phyloP scores from a whole-genome alignment of 2,329 filamentous ascomycete species.

The Leptographium lundbergii region DNA sequence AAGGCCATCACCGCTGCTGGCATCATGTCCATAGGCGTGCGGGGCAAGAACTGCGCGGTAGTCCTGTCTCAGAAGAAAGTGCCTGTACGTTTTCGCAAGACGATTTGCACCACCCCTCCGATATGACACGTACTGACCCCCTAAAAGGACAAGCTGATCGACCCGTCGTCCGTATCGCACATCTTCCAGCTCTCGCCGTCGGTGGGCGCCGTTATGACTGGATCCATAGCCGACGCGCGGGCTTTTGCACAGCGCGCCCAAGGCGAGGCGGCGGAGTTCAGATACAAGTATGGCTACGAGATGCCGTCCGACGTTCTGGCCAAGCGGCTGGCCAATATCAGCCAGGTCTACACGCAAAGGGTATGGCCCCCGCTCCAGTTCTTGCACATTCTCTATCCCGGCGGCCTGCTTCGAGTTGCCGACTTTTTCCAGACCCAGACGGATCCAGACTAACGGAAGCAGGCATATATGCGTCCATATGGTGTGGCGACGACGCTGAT shows the following conservation, averaged over 20 bases:
- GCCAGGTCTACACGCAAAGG: constrained; percentile 96
- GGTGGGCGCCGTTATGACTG: constrained; percentile 96
- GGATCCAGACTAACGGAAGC: neutral
- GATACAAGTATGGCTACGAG: constrained; percentile 98
- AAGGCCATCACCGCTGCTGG: constrained; percentile 99
- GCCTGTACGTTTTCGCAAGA: constrained; percentile 50
- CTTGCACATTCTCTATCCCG: neutral
- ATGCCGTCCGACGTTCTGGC: constrained; percentile 97
- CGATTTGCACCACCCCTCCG: neutral
- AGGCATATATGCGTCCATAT: constrained; percentile 95
- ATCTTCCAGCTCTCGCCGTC: constrained; percentile 95
- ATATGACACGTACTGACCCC: neutral
- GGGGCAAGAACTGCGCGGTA: constrained; percentile 94
- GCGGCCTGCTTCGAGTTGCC: constrained; percentile 16
- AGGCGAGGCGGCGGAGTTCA: constrained; percentile 93
- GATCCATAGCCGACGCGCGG: constrained; percentile 92
- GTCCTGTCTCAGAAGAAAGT: constrained; percentile 99
- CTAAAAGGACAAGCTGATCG: constrained; percentile 90
- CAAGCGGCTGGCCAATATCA: constrained; percentile 97
- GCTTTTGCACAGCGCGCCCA: constrained; percentile 86
- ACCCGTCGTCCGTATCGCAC: constrained; percentile 91
- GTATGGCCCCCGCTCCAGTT: constrained; percentile 33
- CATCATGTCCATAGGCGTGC: constrained; percentile 93
- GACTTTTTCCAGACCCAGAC: too few relatives aligned
- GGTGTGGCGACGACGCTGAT: constrained; percentile 93